Conservation (phyloP, 108 stramenopile genomes). For the Fistulifera pelliculosa region DNA sequence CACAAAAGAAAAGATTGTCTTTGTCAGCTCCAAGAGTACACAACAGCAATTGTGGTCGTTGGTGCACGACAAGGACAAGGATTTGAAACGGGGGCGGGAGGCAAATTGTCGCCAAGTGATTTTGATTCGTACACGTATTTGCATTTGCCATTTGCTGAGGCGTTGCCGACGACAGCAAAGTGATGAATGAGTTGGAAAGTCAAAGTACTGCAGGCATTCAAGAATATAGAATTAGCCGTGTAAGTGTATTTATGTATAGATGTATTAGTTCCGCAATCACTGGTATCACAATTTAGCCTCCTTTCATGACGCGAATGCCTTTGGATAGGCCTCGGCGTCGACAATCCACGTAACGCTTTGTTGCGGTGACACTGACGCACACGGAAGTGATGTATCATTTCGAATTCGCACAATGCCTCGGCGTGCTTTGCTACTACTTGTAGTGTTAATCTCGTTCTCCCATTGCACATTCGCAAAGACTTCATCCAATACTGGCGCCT, state of each 20-base stretch:
- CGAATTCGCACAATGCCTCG: constrained; percentile 16
- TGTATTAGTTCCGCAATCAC: no score
- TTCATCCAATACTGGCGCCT: constrained; percentile 45
- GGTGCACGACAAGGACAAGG: constrained; percentile 4
- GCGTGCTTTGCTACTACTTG: background rate
- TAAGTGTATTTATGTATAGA: no score
- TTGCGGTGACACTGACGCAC: constrained; percentile 57
- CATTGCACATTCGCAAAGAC: constrained; percentile 24
- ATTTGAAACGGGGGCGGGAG: constrained; percentile 60
- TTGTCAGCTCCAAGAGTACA: constrained; percentile 32
- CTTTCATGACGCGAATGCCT: no score
- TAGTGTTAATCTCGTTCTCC: background rate
- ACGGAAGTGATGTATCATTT: constrained; percentile 60
- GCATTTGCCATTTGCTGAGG: constrained; percentile 40
- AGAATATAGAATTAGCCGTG: no score
- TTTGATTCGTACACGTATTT: constrained; percentile 65
- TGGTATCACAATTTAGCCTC: no score
- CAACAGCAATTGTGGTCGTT: constrained; percentile 33
- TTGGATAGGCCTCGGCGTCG: constrained; percentile 71
- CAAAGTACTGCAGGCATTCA: no score
- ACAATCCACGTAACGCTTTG: constrained; percentile 61
- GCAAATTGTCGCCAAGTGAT: constrained; percentile 16
- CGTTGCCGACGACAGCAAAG: no score
- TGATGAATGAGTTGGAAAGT: no score
- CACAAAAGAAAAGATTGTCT: constrained; percentile 82